These are phyloP conservation scores for Epichloe uncinata DNA, from an alignment of 2,329 filamentous ascomycete species.

Conservation along the genomic window DNA sequence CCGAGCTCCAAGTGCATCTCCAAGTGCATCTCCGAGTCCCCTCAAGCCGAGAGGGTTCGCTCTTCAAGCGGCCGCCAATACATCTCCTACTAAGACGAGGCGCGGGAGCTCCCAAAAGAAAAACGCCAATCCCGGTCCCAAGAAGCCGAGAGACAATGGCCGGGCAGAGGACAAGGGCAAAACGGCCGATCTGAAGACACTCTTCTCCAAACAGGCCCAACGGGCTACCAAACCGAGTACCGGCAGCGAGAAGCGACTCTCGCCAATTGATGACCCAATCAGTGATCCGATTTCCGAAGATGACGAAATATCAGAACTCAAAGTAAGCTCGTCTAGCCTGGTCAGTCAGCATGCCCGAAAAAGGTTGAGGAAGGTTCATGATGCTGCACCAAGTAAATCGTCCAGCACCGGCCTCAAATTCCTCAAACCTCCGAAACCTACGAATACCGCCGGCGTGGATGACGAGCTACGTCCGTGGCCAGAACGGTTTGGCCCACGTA, in stretches of 20 bases:
- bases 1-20: slow-evolving; percentile 22
- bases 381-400: slow-evolving; percentile 10
- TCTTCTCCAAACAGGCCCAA: slow-evolving; percentile 50
- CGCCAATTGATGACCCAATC: slow-evolving; percentile 33
- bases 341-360: slow-evolving; percentile 44
- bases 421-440: slow-evolving; percentile 27
- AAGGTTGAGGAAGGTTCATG: slow-evolving; percentile 28
- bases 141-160: slow-evolving; percentile 25
- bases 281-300: slow-evolving; percentile 48
- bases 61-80: slow-evolving; percentile 5
- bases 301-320: slow-evolving; percentile 40
- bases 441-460: slow-evolving; percentile 17
- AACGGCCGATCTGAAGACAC: slow-evolving; percentile 41
- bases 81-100: slow-evolving; percentile 12
- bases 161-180: slow-evolving; percentile 37
- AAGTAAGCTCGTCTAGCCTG: slow-evolving; percentile 37
- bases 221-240: slow-evolving; percentile 25
- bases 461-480: slow-evolving; percentile 69
- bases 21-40: slow-evolving; percentile 29
- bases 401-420: slow-evolving; percentile 37
- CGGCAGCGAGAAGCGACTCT: slow-evolving; percentile 15
- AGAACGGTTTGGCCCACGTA: slow-evolving; percentile 64
- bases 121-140: slow-evolving; percentile 20
- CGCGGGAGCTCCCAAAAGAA: slow-evolving; percentile 9
- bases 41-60: slow-evolving; percentile 17